Evolutionary conservation across 2,329 filamentous ascomycete species (phyloP), one percentile per base, ranked within the genome.

Genomic region (Stemphylium vesicarium): DNA sequence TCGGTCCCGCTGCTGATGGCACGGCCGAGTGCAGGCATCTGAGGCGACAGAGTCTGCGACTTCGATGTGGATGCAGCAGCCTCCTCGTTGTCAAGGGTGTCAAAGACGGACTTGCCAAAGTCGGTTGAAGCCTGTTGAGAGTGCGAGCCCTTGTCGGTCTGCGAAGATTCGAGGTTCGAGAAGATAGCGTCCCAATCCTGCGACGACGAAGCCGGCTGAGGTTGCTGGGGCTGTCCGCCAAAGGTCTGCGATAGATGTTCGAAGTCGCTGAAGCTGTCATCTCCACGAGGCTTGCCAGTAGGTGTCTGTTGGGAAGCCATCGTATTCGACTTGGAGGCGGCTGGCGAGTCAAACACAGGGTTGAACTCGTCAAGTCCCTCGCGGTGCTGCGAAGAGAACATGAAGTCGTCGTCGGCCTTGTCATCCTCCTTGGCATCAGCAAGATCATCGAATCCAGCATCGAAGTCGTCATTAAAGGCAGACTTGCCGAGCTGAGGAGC

Each of bases 121-220:
- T 75, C 72, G 55, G 74, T 65, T 62, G 68, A 64, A 4, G 63
- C 59, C 41, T 75, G 71, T 54, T 70, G 69, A 4, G 71, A 62
- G 50, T 69, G 65, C 9, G 64, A 51, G n/a, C 55, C 52, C 60
- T 72, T 74, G 47, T 74, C 71, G 24, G 60, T 61, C 44, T 71
- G 69, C 15, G 71, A 68, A 2, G 83, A 84, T 65, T 94, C 90
- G 7, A 96, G 80, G 22, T 88, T 88, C 1, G 91, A 89, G 77
- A 98, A 98, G 50, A 98, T 91, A 35, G 92, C 90, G 69, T 98
- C 94, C 95, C 95, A 98, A 74, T 98, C 94, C 65, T 96, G 90
- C 31, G 79, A 75, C 1, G 71, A 70, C 22, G 72, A 62, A 42
- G 79, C 72, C 11, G 77, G 76, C 24, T 77, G 78, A 40, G 77